Conservation (phyloP, 768 basidiomycete genomes). For the Podaxis mareebaensis region DNA sequence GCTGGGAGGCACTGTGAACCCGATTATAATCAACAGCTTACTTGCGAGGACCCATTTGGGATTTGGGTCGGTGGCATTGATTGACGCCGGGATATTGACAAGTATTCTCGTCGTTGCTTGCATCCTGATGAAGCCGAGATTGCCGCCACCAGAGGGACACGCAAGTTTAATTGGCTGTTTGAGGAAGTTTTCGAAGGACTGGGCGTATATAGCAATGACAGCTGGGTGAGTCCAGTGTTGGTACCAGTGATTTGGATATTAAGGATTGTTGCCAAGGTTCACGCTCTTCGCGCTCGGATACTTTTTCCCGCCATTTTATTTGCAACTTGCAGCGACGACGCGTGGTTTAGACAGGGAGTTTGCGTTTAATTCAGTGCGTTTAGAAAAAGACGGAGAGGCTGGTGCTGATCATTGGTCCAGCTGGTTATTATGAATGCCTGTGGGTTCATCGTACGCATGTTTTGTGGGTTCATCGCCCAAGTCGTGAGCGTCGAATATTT, state of each 20-base stretch:
- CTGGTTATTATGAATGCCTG: constrained; percentile 7
- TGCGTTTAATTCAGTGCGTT: constrained; percentile 27
- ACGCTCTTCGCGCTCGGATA: constrained; percentile 24
- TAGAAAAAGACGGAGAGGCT: background rate
- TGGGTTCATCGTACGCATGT: background rate
- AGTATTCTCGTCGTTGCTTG: constrained; percentile 17
- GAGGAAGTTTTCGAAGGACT: constrained; percentile 19
- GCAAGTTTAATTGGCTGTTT: constrained; percentile 9
- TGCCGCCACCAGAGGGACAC: constrained; percentile 30
- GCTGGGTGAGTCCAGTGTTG: constrained; percentile 20
- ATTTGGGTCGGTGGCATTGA: constrained; percentile 12
- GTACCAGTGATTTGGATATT: constrained; percentile 27
- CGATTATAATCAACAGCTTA: constrained; percentile 49
- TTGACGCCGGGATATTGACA: constrained; percentile 15
- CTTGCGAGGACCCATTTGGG: constrained; percentile 35
- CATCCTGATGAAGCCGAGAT: constrained; percentile 28
- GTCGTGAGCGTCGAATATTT: background rate
- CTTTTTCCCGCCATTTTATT: constrained; percentile 37
- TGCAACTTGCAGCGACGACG: constrained; percentile 36
- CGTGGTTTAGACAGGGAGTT: constrained; percentile 33
- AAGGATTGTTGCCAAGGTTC: background rate
- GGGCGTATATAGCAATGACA: constrained; percentile 17
- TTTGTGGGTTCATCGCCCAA: background rate
- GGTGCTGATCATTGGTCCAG: background rate
- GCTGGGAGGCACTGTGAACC: constrained; percentile 35